These are phyloP conservation scores for Yamadazyma phyllophila DNA, from an alignment of 805 yeast genomes.

Conservation along the genomic window DNA sequence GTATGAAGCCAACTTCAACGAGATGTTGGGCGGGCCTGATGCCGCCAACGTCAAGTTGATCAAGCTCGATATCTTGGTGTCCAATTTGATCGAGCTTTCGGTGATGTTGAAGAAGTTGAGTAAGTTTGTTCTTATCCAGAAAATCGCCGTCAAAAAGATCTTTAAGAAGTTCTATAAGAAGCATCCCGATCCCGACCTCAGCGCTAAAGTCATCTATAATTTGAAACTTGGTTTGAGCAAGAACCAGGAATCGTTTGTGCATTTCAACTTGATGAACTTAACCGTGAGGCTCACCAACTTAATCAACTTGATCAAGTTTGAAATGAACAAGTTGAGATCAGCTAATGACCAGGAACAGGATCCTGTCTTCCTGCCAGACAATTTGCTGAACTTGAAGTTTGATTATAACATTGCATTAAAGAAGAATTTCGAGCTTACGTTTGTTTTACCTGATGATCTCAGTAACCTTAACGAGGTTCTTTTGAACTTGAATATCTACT, in stretches of 20 bases:
- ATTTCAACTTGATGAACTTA: constrained; percentile 57
- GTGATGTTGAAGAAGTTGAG: constrained; percentile 59
- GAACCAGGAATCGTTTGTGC: constrained; percentile 55
- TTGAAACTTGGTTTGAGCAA: constrained; percentile 35
- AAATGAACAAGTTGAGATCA: constrained; percentile 10
- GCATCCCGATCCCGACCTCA: constrained; percentile 24
- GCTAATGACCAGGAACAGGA: constrained; percentile 3
- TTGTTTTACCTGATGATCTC: constrained; percentile 33
- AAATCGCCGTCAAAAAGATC: constrained; percentile 69
- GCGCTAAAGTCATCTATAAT: constrained; percentile 23
- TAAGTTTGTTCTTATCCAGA: constrained; percentile 70
- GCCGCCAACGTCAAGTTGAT: constrained; percentile 12
- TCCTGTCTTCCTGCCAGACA: not conserved
- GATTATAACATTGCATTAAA: constrained; percentile 32
- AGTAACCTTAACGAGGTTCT: constrained; percentile 32
- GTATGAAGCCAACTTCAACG: constrained; percentile 18
- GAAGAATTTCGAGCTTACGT: constrained; percentile 35
- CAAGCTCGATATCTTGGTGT: constrained; percentile 22
- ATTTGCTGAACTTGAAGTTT: constrained; percentile 19
- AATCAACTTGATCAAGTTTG: constrained; percentile 18
- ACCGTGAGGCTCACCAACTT: constrained; percentile 55
- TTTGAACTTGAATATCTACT: constrained; percentile 33
- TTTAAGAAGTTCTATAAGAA: constrained; percentile 65
- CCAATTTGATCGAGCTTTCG: constrained; percentile 39
- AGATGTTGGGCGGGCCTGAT: constrained; percentile 3